Conservation (phyloP, 1,284 basidiomycete species). For the Sutorius eximius region DNA sequence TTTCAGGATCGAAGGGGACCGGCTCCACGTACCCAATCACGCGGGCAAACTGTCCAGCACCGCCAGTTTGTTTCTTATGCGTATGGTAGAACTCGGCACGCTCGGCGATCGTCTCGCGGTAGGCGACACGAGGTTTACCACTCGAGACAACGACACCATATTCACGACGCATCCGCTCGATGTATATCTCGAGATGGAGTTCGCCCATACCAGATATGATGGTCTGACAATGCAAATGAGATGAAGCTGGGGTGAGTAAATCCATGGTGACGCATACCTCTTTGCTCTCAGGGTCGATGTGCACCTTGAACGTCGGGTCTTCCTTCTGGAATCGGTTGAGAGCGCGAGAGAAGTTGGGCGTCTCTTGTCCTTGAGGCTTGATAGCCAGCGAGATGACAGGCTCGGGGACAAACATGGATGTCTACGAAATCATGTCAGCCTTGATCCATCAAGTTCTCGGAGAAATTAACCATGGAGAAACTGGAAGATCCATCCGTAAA, state of each 20-base stretch:
- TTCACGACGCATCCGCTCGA: constrained; percentile 98
- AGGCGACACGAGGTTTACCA: constrained; percentile 96
- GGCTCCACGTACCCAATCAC: constrained; percentile 93
- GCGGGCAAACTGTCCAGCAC: constrained; percentile 95
- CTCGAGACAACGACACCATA: constrained; percentile 95
- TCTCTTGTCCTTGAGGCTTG: constrained; percentile 89
- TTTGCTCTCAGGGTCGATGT: constrained; percentile 91
- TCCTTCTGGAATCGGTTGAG: constrained; percentile 99
- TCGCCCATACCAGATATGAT: constrained; percentile 99
- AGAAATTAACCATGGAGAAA: constrained; percentile 78
- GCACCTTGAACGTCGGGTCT: constrained; percentile 98
- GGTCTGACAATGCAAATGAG: constrained; percentile 54
- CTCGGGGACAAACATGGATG: constrained; percentile 98
- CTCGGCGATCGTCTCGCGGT: constrained; percentile 91
- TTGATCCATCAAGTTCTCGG: neutral
- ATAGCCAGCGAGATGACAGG: constrained; percentile 97
- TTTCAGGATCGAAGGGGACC: constrained; percentile 68
- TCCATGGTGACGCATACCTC: constrained; percentile 56
- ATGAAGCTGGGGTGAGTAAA: neutral
- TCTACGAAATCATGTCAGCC: constrained; percentile 48
- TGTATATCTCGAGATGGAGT: constrained; percentile 98
- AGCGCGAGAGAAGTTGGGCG: constrained; percentile 94
- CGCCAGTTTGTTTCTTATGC: constrained; percentile 99
- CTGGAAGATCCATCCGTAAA: constrained; percentile 91
- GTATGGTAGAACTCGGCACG: constrained; percentile 86